Conservation (phyloP, 1,139 yeast genomes). For the Komagataea norvegica region DNA sequence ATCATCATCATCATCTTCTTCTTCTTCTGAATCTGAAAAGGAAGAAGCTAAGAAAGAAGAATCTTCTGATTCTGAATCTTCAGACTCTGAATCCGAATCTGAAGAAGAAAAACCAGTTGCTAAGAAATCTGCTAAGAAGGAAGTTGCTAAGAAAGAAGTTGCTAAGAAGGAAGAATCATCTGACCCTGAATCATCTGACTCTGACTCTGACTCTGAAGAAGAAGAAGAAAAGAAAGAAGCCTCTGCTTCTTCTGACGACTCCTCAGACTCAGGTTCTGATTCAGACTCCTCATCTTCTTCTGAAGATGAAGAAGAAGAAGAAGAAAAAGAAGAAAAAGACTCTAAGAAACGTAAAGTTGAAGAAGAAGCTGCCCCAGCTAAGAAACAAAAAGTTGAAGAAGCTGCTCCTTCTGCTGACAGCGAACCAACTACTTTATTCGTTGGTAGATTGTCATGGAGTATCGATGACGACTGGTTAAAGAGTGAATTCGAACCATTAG, state of each 20-base stretch:
- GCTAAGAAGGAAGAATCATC: conserved; percentile 16
- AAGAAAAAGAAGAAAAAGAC: conserved; percentile 25
- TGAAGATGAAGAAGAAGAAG: conserved; percentile 23
- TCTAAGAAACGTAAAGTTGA: conserved; percentile 28
- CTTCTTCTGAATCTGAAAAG: conserved; percentile 23
- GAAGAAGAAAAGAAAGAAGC: conserved; percentile 29
- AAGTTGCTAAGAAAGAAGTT: conserved; percentile 28
- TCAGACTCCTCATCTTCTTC: conserved; percentile 14
- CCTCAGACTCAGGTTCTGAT: conserved; percentile 20
- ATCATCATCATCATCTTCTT: conserved; percentile 9
- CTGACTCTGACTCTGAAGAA: conserved; percentile 16
- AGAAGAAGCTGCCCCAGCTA: conserved; percentile 25
- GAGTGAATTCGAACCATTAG: conserved; percentile 77
- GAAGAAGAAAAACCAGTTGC: too few relatives aligned
- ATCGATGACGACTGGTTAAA: conserved; percentile 92
- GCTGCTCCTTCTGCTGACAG: conserved; percentile 22
- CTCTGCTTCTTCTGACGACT: conserved; percentile 14
- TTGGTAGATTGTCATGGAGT: conserved; percentile 96
- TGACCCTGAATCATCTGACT: conserved; percentile 17
- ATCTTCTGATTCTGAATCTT: conserved; percentile 17
- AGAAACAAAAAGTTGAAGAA: conserved; percentile 14
- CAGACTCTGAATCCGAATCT: conserved; percentile 19
- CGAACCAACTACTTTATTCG: conserved; percentile 85
- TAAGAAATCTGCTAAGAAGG: too few relatives aligned
- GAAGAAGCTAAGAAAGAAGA: conserved; percentile 29